Percentiles rank a stretch among this genome's conserved stretches.
These are phyloP conservation scores for Hordeum vulgare DNA, from an alignment of 176 grass and related monocot genomes.

Conservation along the genomic window MorexV3_pseudomolecules_assembly NC_058522.1:526772833-526773332, in stretches of 20 bases:
- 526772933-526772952: not conserved
- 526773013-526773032: conserved; percentile 66
- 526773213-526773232: not conserved
- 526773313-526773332: not conserved
- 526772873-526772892: conserved; percentile 16
- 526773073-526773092: not conserved
- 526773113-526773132: not conserved
- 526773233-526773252: not conserved
- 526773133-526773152: not conserved
- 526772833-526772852: conserved; percentile 66
- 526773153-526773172: not conserved
- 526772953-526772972: not conserved
- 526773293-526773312: not conserved
- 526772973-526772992: conserved; percentile 54
- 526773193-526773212: not conserved
- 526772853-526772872: conserved; percentile 72
- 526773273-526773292: not conserved
- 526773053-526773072: conserved; percentile 23
- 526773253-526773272: not conserved
- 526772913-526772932: not conserved
- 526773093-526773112: too few species aligned
- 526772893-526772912: not conserved
- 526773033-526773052: conserved; percentile 61
- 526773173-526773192: too few species aligned
- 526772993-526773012: conserved; percentile 74